Evolutionary conservation across 2,329 filamentous ascomycete species (phyloP).

Genomic region (Phialophora expanda): DNA sequence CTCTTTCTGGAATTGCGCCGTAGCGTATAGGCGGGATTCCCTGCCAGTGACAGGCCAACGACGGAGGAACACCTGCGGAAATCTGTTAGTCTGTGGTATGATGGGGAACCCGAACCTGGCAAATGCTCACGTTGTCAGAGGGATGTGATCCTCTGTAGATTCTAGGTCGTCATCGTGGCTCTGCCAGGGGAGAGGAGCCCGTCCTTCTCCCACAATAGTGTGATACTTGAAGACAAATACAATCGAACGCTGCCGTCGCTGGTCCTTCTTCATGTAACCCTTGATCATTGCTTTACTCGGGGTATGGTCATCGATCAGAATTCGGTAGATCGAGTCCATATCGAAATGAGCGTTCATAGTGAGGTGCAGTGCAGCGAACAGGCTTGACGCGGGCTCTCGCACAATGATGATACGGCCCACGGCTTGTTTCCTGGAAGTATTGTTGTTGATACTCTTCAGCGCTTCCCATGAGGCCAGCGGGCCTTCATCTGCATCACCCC

Average conservation of each 20-base stretch:
- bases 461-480: conserved; percentile 46
- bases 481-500: conserved; percentile 44
- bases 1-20: conserved; percentile 58
- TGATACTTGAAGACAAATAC: conserved; percentile 71
- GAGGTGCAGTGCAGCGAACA: conserved; percentile 64
- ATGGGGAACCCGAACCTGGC: not conserved
- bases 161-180: conserved; percentile 55
- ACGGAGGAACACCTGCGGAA: conserved; percentile 57
- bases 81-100: not conserved
- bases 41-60: conserved; percentile 63
- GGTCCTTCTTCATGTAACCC: conserved; percentile 54
- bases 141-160: conserved; percentile 57
- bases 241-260: conserved; percentile 61
- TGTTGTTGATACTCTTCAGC: conserved; percentile 46
- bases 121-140: conserved; percentile 55
- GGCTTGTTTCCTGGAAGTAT: conserved; percentile 49
- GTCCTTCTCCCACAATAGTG: conserved; percentile 62
- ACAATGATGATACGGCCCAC: conserved; percentile 66
- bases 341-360: conserved; percentile 65
- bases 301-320: conserved; percentile 59
- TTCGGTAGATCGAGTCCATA: conserved; percentile 64
- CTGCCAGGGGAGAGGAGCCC: conserved; percentile 66
- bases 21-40: conserved; percentile 57
- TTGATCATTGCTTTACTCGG: conserved; percentile 53
- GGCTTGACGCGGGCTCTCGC: conserved; percentile 65